Evolutionary conservation across 306 rosid species (phyloP).

Genomic region (Gastrolobium bilobum): DNA sequence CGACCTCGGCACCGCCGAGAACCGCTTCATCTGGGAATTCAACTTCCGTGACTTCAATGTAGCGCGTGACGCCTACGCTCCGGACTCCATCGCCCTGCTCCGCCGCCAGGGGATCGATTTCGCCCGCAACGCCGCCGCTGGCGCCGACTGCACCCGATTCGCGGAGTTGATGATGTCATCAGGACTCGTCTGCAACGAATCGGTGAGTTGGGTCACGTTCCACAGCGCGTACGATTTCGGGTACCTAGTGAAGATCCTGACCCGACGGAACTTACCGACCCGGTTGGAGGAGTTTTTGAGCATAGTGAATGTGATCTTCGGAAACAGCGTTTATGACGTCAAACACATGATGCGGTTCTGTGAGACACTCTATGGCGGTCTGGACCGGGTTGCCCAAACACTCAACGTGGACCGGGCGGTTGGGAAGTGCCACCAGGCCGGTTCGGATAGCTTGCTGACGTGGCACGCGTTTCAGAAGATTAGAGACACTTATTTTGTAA

Average conservation of each 20-base stretch:
- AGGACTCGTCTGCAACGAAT: conserved; percentile 64
- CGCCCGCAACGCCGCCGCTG: conserved; percentile 50
- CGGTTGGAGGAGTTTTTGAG: conserved; percentile 60
- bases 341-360: conserved; percentile 82
- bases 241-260: conserved; percentile 75
- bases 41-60: conserved; percentile 75
- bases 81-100: conserved; percentile 71
- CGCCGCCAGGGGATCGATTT: conserved; percentile 75
- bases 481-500: conserved; percentile 66
- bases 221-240: conserved; percentile 82
- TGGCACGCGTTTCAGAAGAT: conserved; percentile 84
- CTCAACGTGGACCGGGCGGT: conserved; percentile 74
- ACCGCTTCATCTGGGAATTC: conserved; percentile 76
- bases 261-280: conserved; percentile 53
- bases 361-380: conserved; percentile 66
- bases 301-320: conserved; percentile 58
- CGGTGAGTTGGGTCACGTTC: conserved; percentile 75
- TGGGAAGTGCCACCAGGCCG: conserved; percentile 87
- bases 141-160: conserved; percentile 58
- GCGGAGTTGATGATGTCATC: conserved; percentile 68
- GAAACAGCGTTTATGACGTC: conserved; percentile 67
- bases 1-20: conserved; percentile 49
- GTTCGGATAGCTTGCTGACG: conserved; percentile 85
- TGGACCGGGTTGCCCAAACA: conserved; percentile 74
- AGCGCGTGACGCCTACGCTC: conserved; percentile 65